A percentile compares a stretch with the other conserved stretches of the same genome.
phyloP scores from a whole-genome alignment of 2,329 filamentous ascomycete genomes.

The Cercospora sesami region DNA sequence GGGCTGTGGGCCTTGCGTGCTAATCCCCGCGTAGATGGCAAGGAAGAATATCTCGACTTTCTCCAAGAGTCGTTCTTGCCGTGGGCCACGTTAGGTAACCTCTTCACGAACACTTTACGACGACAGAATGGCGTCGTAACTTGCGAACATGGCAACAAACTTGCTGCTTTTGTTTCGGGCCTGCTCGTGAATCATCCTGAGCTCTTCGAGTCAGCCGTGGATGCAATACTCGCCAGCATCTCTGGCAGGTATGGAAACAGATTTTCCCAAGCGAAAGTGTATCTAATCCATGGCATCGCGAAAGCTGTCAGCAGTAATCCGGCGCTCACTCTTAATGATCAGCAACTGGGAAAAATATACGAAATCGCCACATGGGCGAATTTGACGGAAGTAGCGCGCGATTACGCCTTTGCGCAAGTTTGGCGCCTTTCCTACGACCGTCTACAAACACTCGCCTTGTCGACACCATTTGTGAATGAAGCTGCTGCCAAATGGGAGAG shows the following conservation, averaged over 20 bases:
- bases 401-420: slow-evolving; percentile 39
- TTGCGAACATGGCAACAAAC: slow-evolving; percentile 45
- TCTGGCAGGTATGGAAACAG: slow-evolving; percentile 34
- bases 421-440: slow-evolving; percentile 31
- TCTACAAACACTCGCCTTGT: neutral
- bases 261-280: slow-evolving; percentile 46
- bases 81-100: slow-evolving; percentile 49
- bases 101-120: slow-evolving; percentile 46
- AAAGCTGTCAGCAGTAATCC: slow-evolving; percentile 35
- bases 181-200: slow-evolving; percentile 33
- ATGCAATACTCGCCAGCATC: slow-evolving; percentile 37
- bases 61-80: slow-evolving; percentile 46
- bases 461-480: slow-evolving; percentile 6
- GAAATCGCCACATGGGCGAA: slow-evolving; percentile 38
- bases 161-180: slow-evolving; percentile 41
- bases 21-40: slow-evolving; percentile 27
- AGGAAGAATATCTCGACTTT: slow-evolving; percentile 39
- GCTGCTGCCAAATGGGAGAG: slow-evolving; percentile 17
- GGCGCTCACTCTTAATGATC: slow-evolving; percentile 21
- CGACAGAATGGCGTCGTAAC: slow-evolving; percentile 34
- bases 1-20: slow-evolving; percentile 48
- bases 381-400: slow-evolving; percentile 47
- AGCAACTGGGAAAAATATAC: slow-evolving; percentile 32
- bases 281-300: slow-evolving; percentile 46
- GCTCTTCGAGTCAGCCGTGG: slow-evolving; percentile 29